Evolutionary conservation across 306 rosid genomes (phyloP), one percentile per base, ranked within the genome.

Genomic region (Acacia acuminata): DNA sequence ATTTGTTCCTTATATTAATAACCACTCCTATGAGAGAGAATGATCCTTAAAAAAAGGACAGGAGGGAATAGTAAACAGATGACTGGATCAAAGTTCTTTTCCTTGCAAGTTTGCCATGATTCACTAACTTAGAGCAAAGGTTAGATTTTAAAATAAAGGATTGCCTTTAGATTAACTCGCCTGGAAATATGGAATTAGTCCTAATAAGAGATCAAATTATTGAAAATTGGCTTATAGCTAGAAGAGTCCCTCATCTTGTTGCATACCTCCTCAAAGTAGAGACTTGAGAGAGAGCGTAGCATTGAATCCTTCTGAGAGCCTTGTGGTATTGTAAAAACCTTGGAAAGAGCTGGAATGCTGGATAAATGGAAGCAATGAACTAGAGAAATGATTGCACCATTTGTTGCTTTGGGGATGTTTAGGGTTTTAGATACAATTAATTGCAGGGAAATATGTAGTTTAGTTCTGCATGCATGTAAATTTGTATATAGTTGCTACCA

Each of bases 61-160:
- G 38, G 38, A 34, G 38, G 36, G 38, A 4, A 6, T 34, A 34
- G 27, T 27, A 75, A 71, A 75, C 68, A 75, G 38, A 40, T 14
- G 25, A n/a, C 30, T 13, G 53, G 51, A 36, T 38, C 16, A n/a
- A 22, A 38, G 38, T 38, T n/a, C 36, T 55, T 56, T 36, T 17
- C 45, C 45, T 50, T 34, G 43, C 24, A 2, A 8, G 22, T 73
- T 47, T 48, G 10, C 44, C 12, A 48, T 75, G 20, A 36, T 2
- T 48, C 32, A 76, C 45, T 17, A 17, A 32, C 43, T 72, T 11
- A 19, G 14, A n/a, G n/a, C 50, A 36, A 55, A 32, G 61, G 27
- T 73, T 8, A 71, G 22, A 38, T 45, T 45, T 75, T 79, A 38
- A 63, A 64, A 42, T 63, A 83, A 83, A 79, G 77, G 55, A n/a